These are phyloP conservation scores for Schwanniomyces pseudopolymorphus DNA, from an alignment of 805 yeast species.

Conservation along the genomic window DNA sequence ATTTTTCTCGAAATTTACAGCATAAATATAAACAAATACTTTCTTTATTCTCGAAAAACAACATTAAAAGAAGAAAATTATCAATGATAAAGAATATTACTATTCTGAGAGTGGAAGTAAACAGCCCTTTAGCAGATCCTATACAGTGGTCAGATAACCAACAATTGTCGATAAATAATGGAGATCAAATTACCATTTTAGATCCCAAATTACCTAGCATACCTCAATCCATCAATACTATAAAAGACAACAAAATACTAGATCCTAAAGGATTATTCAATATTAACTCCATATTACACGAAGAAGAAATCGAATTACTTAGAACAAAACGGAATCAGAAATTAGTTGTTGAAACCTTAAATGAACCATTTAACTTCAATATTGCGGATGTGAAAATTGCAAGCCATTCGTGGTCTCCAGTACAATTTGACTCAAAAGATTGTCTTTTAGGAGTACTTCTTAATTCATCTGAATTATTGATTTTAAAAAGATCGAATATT, in stretches of 20 bases:
- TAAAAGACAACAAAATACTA: constrained; percentile 15
- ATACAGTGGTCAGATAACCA: constrained; percentile 34
- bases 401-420: constrained; percentile 35
- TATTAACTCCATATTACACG: constrained; percentile 21
- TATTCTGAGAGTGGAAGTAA: constrained; percentile 14
- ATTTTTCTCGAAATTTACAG: neutral
- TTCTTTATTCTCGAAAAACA: neutral
- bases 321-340: constrained; percentile 30
- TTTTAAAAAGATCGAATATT: constrained; percentile 26
- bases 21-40: neutral
- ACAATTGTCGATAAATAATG: constrained; percentile 37
- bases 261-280: constrained; percentile 27
- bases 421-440: constrained; percentile 20
- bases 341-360: constrained; percentile 22
- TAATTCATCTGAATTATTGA: constrained; percentile 38
- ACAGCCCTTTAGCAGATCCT: constrained; percentile 20
- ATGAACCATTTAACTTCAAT: constrained; percentile 29
- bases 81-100: constrained; percentile 12
- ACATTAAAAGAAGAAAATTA: neutral
- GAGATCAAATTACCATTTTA: constrained; percentile 29
- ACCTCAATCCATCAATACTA: constrained; percentile 21
- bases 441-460: constrained; percentile 32
- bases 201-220: constrained; percentile 40
- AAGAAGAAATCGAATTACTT: constrained; percentile 24
- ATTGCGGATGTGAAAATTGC: constrained; percentile 33